phyloP scores from a whole-genome alignment of 2,329 filamentous ascomycete genomes.

The Zalaria obscura region DNA sequence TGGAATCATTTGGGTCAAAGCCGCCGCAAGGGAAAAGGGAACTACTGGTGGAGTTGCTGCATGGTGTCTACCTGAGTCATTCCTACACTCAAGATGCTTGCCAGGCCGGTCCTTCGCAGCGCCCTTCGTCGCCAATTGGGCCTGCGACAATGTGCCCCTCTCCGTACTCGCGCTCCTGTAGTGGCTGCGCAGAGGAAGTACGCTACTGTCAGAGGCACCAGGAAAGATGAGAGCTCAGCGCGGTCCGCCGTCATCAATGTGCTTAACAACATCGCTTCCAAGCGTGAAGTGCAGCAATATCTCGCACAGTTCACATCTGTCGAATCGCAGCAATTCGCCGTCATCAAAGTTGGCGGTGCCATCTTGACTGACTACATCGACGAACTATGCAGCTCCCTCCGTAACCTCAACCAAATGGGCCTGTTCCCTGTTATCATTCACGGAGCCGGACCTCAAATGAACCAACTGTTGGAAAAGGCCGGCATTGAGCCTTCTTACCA shows the following conservation, averaged over 20 bases:
- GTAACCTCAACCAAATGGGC: constrained; percentile 87
- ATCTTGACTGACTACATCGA: constrained; percentile 91
- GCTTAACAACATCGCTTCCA: constrained; percentile 89
- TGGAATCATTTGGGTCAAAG: too few relatives aligned
- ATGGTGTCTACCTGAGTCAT: background rate
- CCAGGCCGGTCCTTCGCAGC: constrained; percentile 2
- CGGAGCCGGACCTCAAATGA: constrained; percentile 87
- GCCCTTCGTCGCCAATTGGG: constrained; percentile 3
- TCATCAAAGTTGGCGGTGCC: constrained; percentile 95
- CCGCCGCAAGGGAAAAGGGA: background rate
- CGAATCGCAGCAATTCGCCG: constrained; percentile 90
- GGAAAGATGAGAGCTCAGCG: constrained; percentile 42
- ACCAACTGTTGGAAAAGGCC: constrained; percentile 75
- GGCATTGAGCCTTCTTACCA: constrained; percentile 93
- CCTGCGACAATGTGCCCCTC: constrained; percentile 1
- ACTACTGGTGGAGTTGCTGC: constrained; percentile 1
- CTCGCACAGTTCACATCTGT: constrained; percentile 95
- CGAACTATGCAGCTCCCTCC: constrained; percentile 75
- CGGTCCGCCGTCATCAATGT: constrained; percentile 77
- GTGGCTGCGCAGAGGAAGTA: constrained; percentile 4
- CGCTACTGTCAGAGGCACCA: constrained; percentile 17
- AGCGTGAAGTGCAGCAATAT: constrained; percentile 93
- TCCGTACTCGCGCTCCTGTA: background rate
- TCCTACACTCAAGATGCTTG: constrained; percentile 3
- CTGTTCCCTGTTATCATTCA: constrained; percentile 93